Base-by-base conservation (phyloP, 192 early-diverging fungal species). In the Backusella westeae region DNA sequence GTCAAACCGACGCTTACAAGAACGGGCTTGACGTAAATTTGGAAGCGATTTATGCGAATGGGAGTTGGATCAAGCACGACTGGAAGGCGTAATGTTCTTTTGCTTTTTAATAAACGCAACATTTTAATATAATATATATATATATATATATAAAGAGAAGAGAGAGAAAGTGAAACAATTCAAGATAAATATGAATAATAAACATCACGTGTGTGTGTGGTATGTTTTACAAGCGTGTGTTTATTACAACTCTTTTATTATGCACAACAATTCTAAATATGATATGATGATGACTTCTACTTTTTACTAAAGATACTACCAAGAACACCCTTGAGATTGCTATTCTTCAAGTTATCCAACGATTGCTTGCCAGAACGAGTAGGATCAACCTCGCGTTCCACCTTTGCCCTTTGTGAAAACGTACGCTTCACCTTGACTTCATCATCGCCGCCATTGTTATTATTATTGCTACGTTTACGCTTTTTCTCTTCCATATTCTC, bases 401-500 rank as follows among this genome's bases (percentile, higher is more conserved):
- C 86, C 34, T 87, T 86, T 32, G 87, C 86, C 38, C 94, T 83
- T 81, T 95, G 94, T 83, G 89, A 86, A 67, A 95, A 92, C 21
- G 83, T 74, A 53, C 85, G 81, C 21, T 85, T 72, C 72, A 80
- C 76, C 14, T 82, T 81, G 8, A 71, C 66, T 10, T 77, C 68
- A 14, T 69, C 72, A 41, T 63, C 39, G 12, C 73, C 71, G 3
- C 80, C 77, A 23, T 26, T 4, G 12, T 63, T 10, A 14, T 0
- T 3, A 23, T 63, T 44, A 26, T 80, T 78, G 21, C 73, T 77
- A 74, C 89, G 84, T 63, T 87, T 88, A 26, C 80, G 78, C 81
- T 93, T 90, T 78, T 89, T 93, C 8, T 86, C 86, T 82, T 93
- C 89, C 69, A 97, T 94, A 41, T 87, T 89, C 67, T 88, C 84